Conservation (phyloP, 1,139 yeast genomes). For the Spathaspora sp. region DNA sequence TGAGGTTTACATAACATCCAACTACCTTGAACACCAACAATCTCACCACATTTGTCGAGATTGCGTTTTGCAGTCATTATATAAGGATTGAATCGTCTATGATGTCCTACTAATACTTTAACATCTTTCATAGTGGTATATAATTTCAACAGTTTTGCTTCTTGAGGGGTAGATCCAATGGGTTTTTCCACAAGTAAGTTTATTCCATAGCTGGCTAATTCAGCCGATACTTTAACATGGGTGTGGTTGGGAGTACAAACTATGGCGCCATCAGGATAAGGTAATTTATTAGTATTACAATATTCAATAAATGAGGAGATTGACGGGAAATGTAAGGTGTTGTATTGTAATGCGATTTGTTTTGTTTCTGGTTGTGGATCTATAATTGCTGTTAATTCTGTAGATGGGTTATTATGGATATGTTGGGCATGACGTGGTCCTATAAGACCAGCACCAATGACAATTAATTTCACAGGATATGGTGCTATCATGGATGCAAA, state of each 20-base stretch:
- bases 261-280: conserved; percentile 42
- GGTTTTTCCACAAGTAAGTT: conserved; percentile 45
- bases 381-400: conserved; percentile 34
- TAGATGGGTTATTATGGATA: conserved; percentile 22
- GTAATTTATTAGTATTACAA: conserved; percentile 23
- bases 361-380: conserved; percentile 31
- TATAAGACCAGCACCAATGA: conserved; percentile 42
- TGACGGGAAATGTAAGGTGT: conserved; percentile 26
- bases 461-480: conserved; percentile 20
- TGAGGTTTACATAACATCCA: conserved; percentile 42
- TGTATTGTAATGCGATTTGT: conserved; percentile 24
- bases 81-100: conserved; percentile 44
- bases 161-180: conserved; percentile 36
- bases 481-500: conserved; percentile 14
- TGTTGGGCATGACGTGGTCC: conserved; percentile 46
- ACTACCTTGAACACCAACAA: conserved; percentile 41
- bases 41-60: conserved; percentile 28
- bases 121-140: conserved; percentile 26
- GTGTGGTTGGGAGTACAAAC: conserved; percentile 46
- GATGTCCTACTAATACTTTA: conserved; percentile 42
- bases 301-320: conserved; percentile 27
- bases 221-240: conserved; percentile 33
- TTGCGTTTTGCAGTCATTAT: conserved; percentile 35
- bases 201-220: conserved; percentile 35
- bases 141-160: conserved; percentile 33